These are phyloP conservation scores for Russula abietina DNA, from an alignment of 768 basidiomycete species.

Conservation along the genomic window DNA sequence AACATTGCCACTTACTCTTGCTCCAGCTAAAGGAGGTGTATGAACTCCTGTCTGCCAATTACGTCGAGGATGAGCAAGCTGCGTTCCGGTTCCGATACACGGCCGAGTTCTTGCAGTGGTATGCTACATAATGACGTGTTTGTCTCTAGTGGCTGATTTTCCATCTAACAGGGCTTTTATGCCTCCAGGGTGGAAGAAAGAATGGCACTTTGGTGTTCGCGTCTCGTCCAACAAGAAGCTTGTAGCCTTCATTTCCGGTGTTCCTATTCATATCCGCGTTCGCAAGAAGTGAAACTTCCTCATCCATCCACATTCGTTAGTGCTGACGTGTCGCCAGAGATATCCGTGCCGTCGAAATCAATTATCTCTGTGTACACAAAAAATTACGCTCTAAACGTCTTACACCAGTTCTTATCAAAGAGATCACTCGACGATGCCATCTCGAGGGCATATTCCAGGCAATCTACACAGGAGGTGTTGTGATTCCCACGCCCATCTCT, in stretches of 20 bases:
- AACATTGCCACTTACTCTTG: neutral
- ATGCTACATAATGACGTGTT: slow-evolving; percentile 10
- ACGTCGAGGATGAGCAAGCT: slow-evolving; percentile 94
- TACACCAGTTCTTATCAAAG: slow-evolving; percentile 94
- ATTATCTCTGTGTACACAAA: slow-evolving; percentile 97
- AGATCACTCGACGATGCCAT: slow-evolving; percentile 89
- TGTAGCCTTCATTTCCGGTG: slow-evolving; percentile 93
- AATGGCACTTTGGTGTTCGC: slow-evolving; percentile 96
- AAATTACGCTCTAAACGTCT: slow-evolving; percentile 92
- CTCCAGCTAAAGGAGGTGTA: slow-evolving; percentile 86
- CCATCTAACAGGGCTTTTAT: slow-evolving; percentile 74
- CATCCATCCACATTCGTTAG: neutral
- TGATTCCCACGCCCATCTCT: slow-evolving; percentile 89
- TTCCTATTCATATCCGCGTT: slow-evolving; percentile 82
- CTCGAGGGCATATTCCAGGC: slow-evolving; percentile 92
- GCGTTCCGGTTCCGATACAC: slow-evolving; percentile 97
- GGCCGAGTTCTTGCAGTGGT: slow-evolving; percentile 92
- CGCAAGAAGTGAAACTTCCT: slow-evolving; percentile 60
- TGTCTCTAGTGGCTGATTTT: neutral
- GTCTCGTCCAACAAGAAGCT: slow-evolving; percentile 87
- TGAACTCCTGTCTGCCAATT: slow-evolving; percentile 84
- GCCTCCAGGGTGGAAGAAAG: slow-evolving; percentile 86
- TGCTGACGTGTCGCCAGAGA: slow-evolving; percentile 38
- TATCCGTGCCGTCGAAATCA: slow-evolving; percentile 82
- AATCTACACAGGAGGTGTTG: slow-evolving; percentile 91